Base-by-base conservation (phyloP, 1,284 basidiomycete species). In the Rhodotorula sp. region DNA sequence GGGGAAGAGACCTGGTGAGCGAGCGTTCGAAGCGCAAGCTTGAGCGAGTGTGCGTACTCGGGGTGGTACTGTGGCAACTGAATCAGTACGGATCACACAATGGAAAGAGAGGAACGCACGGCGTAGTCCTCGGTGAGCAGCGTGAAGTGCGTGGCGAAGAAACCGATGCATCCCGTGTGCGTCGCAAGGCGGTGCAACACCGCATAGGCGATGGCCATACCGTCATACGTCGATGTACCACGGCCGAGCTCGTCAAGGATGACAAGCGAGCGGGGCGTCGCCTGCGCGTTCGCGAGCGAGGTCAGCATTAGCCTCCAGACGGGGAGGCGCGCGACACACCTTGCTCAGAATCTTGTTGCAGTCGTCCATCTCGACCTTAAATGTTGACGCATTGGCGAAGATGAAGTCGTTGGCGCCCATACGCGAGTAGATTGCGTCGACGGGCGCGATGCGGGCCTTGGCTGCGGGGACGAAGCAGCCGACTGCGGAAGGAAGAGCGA, bases 381-480 rank as follows among this genome's bases (percentile, higher is more conserved):
- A 97, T 0, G 94, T 96, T 82, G 92, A 94, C 0, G 94, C 88
- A 76, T 91, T 91, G 3, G 92, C 91, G 81, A 97, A 97, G 91
- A 97, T 96, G 79, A 94, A 94, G 80, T 97, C 94, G 80, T 96
- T 75, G 3, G 97, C 97, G 29, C 97, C 97, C 96, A 99, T 99
- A 39, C 97, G 89, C 13, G 96, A 98, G 71, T 97, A 87, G 78
- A 99, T 97, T 36, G 91, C 86, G 81, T 99, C 96, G 3, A 97
- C 89, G 0, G 97, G 94, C 74, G 90, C 90, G 61, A 99, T 81
- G 48, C 90, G 86, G 39, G 96, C 97, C 64, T 83, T 86, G 48
- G 86, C 82, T 0, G 97, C 96, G 5, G 97, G 97, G 5, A 99
- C 93, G 64, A 91, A 88, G 90, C 98, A 99, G n/a, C 97, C 97